phyloP scores from a whole-genome alignment of 257 asterid genomes.

The Solanum ahanhuiri region DNA sequence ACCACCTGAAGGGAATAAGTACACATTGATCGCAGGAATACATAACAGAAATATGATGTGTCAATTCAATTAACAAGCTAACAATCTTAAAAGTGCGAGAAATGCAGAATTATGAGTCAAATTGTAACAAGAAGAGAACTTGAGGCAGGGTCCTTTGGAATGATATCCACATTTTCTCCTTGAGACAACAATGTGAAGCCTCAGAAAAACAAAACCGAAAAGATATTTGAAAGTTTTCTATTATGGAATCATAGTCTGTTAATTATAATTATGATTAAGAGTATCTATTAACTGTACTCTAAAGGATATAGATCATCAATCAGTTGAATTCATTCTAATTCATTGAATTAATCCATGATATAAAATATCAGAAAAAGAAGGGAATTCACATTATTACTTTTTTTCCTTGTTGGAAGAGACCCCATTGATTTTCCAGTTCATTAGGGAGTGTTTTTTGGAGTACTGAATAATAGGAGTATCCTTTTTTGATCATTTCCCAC shows the following conservation, averaged over 20 bases:
- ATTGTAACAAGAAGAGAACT: background rate
- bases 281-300: background rate
- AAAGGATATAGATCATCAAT: background rate
- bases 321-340: background rate
- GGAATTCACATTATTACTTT: background rate
- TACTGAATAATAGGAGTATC: background rate
- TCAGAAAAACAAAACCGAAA: background rate
- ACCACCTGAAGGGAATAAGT: constrained; percentile 55
- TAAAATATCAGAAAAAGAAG: background rate
- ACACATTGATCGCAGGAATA: background rate
- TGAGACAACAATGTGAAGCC: background rate
- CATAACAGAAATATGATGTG: background rate
- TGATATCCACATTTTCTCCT: background rate
- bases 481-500: background rate
- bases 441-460: background rate
- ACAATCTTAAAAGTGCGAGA: background rate
- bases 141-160: background rate
- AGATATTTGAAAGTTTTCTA: background rate
- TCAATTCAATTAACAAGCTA: background rate
- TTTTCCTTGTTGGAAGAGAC: background rate
- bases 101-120: background rate
- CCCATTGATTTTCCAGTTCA: background rate
- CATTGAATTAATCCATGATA: background rate
- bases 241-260: background rate
- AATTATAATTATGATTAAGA: background rate